Evolutionary conservation across 441 rosid genomes (phyloP), one percentile per base, ranked within the genome.

Genomic region (Sinapis alba): DNA sequence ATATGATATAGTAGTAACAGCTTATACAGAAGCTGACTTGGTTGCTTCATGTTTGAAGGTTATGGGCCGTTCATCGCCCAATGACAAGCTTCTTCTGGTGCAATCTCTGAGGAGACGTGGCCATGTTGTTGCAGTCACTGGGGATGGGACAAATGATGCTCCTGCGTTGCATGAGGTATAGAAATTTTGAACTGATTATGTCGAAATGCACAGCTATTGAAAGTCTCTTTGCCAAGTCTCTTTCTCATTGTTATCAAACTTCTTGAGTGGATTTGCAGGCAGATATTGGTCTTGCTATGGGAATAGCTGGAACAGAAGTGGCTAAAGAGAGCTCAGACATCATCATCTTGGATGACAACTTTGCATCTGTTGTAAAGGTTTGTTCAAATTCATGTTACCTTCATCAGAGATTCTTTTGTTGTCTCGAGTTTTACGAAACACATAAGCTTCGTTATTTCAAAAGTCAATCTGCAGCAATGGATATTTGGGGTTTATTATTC

Each of bases 61-160:
- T 57, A 96, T 96, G 98, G 99, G 89, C 64, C 87, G 97, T 32
- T 96, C 97, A 62, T 89, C 98, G 3, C 99, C 99, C 2, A 90
- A 79, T 78, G 99, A 96, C 82, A 96, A 96, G 75, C 97, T 96
- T 79, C 83, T 96, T 60, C 86, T 96, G 9, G 99, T 96, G 72
- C 96, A 93, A 88, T 89, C 96, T 24, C 80, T 96, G 84, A 88
- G 75, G 76, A 88, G 76, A 84, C 86, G 73, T 54, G 97, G 97
- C 30, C 90, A 93, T 74, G 92, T 96, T 76, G 98, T 92, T 65
- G 99, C 94, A 67, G 99, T 96, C 36, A 96, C 98, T 34, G 98
- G 97, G 34, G 99, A 93, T 87, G 98, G 98, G 53, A 92, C 99
- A 76, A 96, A 93, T 86, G 99, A 96, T 79, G 98, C 98, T 79